phyloP scores from a whole-genome alignment of 2,329 filamentous ascomycete species.

The Alternaria metachromatica region DNA sequence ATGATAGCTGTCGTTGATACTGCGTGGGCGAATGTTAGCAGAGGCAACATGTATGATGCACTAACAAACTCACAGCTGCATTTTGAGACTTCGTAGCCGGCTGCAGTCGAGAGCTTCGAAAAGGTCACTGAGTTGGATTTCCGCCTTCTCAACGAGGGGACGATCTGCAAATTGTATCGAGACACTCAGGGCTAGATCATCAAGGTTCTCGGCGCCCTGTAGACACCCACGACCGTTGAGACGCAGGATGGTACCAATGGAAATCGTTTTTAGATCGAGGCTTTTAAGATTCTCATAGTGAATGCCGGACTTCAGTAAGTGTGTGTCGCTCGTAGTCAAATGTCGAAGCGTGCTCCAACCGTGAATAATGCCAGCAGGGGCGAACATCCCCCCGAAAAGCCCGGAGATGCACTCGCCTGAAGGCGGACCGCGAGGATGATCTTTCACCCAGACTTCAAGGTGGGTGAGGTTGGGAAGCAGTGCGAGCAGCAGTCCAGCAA shows the following conservation, averaged over 20 bases:
- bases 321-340: conserved; percentile 23
- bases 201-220: conserved; percentile 21
- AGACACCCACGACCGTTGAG: conserved; percentile 32
- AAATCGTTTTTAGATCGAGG: conserved; percentile 21
- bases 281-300: conserved; percentile 20
- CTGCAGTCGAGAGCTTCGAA: conserved; percentile 28
- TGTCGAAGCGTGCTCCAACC: conserved; percentile 16
- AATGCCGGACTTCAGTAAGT: conserved; percentile 22
- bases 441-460: conserved; percentile 28
- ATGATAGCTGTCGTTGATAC: conserved; percentile 25
- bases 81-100: conserved; percentile 17
- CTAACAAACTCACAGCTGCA: conserved; percentile 11
- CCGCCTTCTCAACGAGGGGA: conserved; percentile 17
- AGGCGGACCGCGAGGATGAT: conserved; percentile 21
- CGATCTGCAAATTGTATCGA: conserved; percentile 28
- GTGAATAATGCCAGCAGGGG: conserved; percentile 8
- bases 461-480: conserved; percentile 27
- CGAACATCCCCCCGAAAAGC: conserved; percentile 22
- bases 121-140: conserved; percentile 22
- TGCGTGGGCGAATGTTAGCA: not conserved
- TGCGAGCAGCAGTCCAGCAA: conserved; percentile 25
- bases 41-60: not conserved
- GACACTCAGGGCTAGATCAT: conserved; percentile 18
- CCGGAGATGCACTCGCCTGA: conserved; percentile 29
- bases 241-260: conserved; percentile 21